Percentiles rank a stretch among this genome's conserved stretches.
These are phyloP conservation scores for Leptographium flavum DNA, from an alignment of 2,329 filamentous ascomycete species.

Conservation along the genomic window DNA sequence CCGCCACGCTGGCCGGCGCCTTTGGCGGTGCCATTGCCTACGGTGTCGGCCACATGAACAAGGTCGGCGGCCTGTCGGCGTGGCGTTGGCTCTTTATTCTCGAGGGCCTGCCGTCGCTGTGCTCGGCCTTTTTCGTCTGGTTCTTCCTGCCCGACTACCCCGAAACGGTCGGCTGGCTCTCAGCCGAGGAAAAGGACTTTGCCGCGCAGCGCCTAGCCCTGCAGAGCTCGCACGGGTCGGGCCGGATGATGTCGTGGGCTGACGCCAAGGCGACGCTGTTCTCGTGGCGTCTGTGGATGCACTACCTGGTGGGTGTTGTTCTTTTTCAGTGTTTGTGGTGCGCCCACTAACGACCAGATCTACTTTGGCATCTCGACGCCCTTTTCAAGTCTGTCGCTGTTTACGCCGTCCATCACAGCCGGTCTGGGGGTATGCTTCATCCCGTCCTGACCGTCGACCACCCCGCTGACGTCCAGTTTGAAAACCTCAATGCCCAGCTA, in stretches of 20 bases:
- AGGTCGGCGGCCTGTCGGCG: constrained; percentile 41
- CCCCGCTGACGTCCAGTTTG: constrained; percentile 8
- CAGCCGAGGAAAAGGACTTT: constrained; percentile 42
- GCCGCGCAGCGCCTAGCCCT: constrained; percentile 27
- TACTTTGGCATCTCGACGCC: constrained; percentile 14
- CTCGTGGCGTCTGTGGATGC: constrained; percentile 52
- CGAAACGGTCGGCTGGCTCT: constrained; percentile 49
- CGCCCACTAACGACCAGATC: constrained; percentile 10
- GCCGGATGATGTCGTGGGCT: constrained; percentile 46
- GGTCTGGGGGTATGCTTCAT: no score
- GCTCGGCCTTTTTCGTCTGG: constrained; percentile 42
- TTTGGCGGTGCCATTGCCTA: constrained; percentile 57
- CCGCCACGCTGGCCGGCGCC: constrained; percentile 55
- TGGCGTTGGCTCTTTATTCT: constrained; percentile 60
- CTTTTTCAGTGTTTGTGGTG: constrained; percentile 14
- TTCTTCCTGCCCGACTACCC: constrained; percentile 53
- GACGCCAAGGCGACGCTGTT: constrained; percentile 57
- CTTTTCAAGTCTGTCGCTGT: constrained; percentile 23
- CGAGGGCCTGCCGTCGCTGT: constrained; percentile 26
- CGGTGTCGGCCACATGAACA: constrained; percentile 58
- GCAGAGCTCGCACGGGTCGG: constrained; percentile 37
- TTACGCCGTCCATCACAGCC: constrained; percentile 44
- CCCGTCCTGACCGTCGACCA: not conserved
- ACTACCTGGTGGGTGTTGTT: constrained; percentile 44
- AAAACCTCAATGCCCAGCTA: constrained; percentile 38